Conservation (phyloP, 441 rosid genomes). For the Pelargonium myrrhifolium region DNA sequence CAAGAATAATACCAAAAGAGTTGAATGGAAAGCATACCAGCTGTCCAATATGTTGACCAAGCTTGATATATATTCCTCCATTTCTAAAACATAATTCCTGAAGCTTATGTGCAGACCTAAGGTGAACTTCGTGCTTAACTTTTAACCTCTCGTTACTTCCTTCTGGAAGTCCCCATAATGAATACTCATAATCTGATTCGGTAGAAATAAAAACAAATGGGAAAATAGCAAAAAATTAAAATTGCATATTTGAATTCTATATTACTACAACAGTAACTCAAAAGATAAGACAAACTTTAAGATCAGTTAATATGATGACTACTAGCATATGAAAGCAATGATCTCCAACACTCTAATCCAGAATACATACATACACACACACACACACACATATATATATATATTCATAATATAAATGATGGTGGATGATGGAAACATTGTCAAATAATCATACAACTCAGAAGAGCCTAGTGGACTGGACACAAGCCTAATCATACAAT, state of each 20-base stretch:
- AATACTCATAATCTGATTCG: slow-evolving; percentile 65
- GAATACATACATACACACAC: no score
- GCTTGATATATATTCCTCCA: slow-evolving; percentile 92
- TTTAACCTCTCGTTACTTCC: slow-evolving; percentile 59
- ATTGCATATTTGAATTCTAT: background rate
- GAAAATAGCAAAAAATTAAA: background rate
- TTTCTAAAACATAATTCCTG: slow-evolving; percentile 83
- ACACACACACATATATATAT: no score
- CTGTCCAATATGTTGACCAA: slow-evolving; percentile 88
- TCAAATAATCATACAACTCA: background rate
- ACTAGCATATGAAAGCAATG: background rate
- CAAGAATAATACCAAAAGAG: slow-evolving; percentile 1
- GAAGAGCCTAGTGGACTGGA: background rate
- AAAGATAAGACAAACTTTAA: background rate
- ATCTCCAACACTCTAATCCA: background rate
- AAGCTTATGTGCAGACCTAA: slow-evolving; percentile 81
- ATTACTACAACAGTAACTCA: background rate
- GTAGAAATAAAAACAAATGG: slow-evolving; percentile 9
- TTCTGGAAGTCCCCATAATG: slow-evolving; percentile 70
- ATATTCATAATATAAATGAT: background rate
- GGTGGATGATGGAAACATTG: background rate
- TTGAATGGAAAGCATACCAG: slow-evolving; percentile 39
- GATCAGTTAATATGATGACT: background rate
- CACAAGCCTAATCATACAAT: no score
- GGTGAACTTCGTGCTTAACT: slow-evolving; percentile 77